Evolutionary conservation across 352 stramenopile genomes (phyloP), one percentile per base, ranked within the genome.

Genomic region (Saprolegnia parasitica): DNA sequence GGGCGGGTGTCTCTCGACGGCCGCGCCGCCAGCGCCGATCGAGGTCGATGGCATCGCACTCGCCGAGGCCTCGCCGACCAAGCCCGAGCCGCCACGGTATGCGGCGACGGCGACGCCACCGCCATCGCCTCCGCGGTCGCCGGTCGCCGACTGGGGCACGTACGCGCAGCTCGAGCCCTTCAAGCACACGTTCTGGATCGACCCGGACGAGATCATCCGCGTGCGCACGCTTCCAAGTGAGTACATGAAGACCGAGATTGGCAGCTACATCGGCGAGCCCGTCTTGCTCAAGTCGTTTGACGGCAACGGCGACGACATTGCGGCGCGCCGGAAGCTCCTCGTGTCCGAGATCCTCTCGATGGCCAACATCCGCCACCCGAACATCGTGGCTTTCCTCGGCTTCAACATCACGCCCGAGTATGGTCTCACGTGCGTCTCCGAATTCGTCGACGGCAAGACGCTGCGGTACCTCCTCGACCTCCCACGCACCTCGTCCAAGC

Each of bases 361-460:
- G 73, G 75, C 79, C 1, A 62, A 58, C 0, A 56, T 86, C 45
- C 72, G 84, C n/a, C 80, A 88, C 29, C 60, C 71, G 10, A 72
- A 73, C 6, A 77, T 88, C 57, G 78, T 88, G 4, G 65, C 52
- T 11, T 76, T 86, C 35, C 64, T 86, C 4, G 80, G 80, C 4
- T 78, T 86, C 18, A 73, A 76, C 40, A 85, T 80, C 77, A 74
- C 79, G 39, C 76, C 77, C 15, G 73, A 83, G 0, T 72, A 39
- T 1, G 79, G 84, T 56, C 56, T 91, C 1, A 77, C 86, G 40
- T 81, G 75, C 11, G 61, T 91, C 0, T 89, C 88, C 50, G 81
- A 90, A 73, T 90, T 86, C 74, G 85, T 89, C 74, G 71, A 70
- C 11, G 74, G 75, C 18, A 81, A 81, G 0, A 83, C 88, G 56